Evolutionary conservation across 257 asterid species (phyloP), one percentile per base, ranked within the genome.

Genomic region (Gentiana dahurica): DNA sequence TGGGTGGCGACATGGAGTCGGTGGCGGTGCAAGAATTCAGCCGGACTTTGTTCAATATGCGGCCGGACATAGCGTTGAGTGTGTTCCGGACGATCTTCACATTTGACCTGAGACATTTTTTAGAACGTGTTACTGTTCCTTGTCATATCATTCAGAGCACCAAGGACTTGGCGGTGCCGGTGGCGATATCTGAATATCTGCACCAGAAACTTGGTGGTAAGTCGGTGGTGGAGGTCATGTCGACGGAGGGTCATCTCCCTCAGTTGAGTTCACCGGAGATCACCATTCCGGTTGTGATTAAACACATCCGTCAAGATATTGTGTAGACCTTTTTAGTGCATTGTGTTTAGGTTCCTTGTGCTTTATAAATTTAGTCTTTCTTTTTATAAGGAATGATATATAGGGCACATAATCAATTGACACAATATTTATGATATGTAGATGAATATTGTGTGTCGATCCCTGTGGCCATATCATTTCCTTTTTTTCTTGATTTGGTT

Each of bases 221-320:
- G 45, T 53, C 74, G 0, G 55, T 67, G 8, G 74, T 67, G 36
- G 71, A 75, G 54, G 58, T 74, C 38, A 58, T 70, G 48, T 57
- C 61, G 35, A 59, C 73, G 3, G 64, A 67, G 36, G 74, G 81
- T 12, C 81, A 75, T 50, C 59, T 71, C 13, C 72, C 80, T 4
- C 77, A 67, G 10, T 12, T 61, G 51, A 71, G 77, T 55, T 56
- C 68, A 35, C 75, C 78, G 5, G 65, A 58, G 13, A 49, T 39
- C 34, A 54, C 63, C n/a, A 68, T 60, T 35, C 71, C 62, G 3
- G 71, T 60, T 36, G 37, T 72, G 12, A 66, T 67, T 34, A 41
- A 67, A 48, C 73, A 67, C 47, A 72, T 72, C 53, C 63, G 24
- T 24, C 24, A 24, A 24, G 24, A 24, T 24, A 24, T 24, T 24